These are phyloP conservation scores for Fusarium devonianum DNA, from an alignment of 2,329 filamentous ascomycete genomes.

Conservation along the genomic window DNA sequence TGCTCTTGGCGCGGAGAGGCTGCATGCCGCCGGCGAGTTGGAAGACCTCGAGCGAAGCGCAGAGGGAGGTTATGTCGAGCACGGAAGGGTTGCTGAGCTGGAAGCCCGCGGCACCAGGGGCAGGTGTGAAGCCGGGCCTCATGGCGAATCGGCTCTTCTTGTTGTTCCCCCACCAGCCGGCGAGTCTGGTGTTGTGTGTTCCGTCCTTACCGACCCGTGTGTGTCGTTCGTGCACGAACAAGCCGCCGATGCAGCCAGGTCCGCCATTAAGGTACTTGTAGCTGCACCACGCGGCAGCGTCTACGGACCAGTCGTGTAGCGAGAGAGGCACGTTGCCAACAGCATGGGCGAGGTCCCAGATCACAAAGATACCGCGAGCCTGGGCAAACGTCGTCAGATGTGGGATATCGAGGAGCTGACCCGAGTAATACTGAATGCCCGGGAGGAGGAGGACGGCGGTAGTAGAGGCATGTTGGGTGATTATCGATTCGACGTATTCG, in stretches of 20 bases:
- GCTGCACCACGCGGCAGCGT: constrained; percentile 87
- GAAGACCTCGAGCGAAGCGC: constrained; percentile 71
- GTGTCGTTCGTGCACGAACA: constrained; percentile 79
- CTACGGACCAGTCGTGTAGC: constrained; percentile 84
- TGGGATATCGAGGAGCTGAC: constrained; percentile 81
- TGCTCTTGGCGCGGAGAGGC: constrained; percentile 65
- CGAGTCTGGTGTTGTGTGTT: constrained; percentile 67
- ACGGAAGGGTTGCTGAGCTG: constrained; percentile 79
- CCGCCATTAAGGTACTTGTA: constrained; percentile 90
- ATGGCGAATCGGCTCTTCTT: constrained; percentile 76
- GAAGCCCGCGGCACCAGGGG: constrained; percentile 77
- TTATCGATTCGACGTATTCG: constrained; percentile 72
- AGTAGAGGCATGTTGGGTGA: constrained; percentile 72
- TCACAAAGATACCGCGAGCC: constrained; percentile 70
- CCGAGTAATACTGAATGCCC: constrained; percentile 86
- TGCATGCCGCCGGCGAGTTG: constrained; percentile 61
- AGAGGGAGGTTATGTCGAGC: constrained; percentile 74
- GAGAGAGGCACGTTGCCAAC: constrained; percentile 78
- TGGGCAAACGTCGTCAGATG: constrained; percentile 78
- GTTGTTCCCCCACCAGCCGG: constrained; percentile 85
- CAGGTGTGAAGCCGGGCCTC: constrained; percentile 77
- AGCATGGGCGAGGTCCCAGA: constrained; percentile 86
- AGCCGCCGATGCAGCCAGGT: constrained; percentile 76
- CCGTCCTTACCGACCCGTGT: constrained; percentile 55
- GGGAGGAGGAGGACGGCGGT: constrained; percentile 79